phyloP scores from a whole-genome alignment of 805 yeast species.

The Metschnikowia baotianmanensis region DNA sequence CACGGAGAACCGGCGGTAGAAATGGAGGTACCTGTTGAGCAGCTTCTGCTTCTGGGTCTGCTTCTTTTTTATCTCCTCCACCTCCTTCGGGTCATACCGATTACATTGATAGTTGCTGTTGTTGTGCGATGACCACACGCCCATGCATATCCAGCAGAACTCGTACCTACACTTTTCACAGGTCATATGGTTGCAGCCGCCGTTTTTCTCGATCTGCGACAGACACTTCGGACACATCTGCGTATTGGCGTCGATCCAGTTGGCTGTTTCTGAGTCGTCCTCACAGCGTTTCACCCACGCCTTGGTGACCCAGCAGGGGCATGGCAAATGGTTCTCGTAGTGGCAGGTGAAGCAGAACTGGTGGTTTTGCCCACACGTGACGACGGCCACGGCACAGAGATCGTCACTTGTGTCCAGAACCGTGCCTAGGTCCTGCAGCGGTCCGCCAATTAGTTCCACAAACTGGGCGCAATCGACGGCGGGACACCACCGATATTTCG shows the following conservation, averaged over 20 bases:
- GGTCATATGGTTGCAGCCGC: constrained; percentile 97
- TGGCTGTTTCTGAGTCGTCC: constrained; percentile 84
- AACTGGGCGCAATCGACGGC: constrained; percentile 72
- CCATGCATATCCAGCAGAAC: constrained; percentile 92
- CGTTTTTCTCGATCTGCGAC: constrained; percentile 82
- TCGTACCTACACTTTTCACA: constrained; percentile 75
- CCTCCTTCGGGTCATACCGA: constrained; percentile 37
- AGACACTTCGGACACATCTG: constrained; percentile 83
- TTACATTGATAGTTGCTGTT: constrained; percentile 65
- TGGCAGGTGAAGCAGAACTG: constrained; percentile 78
- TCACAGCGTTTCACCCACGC: constrained; percentile 76
- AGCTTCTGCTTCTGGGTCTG: constrained; percentile 46
- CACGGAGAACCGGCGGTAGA: constrained; percentile 66
- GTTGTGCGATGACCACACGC: constrained; percentile 72
- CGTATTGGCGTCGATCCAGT: constrained; percentile 85
- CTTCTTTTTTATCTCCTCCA: constrained; percentile 41
- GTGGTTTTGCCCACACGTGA: constrained; percentile 63
- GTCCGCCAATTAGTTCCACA: constrained; percentile 33
- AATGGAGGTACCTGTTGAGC: constrained; percentile 68
- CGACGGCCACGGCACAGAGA: constrained; percentile 54
- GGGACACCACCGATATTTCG: constrained; percentile 74
- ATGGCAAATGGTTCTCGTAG: constrained; percentile 75
- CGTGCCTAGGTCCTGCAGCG: constrained; percentile 6
- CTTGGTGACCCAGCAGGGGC: constrained; percentile 69
- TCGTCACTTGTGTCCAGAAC: constrained; percentile 20